phyloP scores from a whole-genome alignment of 768 basidiomycete genomes.

The Rhizopogon rudus region DNA sequence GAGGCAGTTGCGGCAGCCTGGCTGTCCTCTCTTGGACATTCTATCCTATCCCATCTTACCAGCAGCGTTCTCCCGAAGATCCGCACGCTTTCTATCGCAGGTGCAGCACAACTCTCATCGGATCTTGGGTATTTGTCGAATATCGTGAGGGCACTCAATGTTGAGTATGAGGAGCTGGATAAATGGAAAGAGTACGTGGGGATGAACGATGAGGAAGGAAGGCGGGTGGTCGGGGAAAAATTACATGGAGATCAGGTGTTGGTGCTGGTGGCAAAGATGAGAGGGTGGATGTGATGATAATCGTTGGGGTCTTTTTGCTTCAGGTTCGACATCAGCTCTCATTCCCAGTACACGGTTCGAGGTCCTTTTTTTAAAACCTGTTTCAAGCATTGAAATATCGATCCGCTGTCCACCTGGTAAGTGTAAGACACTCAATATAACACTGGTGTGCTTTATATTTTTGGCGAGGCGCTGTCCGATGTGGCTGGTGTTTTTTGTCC shows the following conservation, averaged over 20 bases:
- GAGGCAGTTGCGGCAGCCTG: constrained; percentile 87
- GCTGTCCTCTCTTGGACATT: constrained; percentile 86
- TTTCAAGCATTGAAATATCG: too few relatives aligned
- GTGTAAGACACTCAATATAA: too few relatives aligned
- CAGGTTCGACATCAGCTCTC: background rate
- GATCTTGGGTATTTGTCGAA: constrained; percentile 90
- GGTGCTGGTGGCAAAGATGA: constrained; percentile 25
- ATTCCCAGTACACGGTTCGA: too few relatives aligned
- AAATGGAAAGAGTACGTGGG: constrained; percentile 73
- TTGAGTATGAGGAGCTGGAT: constrained; percentile 76
- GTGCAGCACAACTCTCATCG: constrained; percentile 78
- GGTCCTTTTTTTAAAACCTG: too few relatives aligned
- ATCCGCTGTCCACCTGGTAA: too few relatives aligned
- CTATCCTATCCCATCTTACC: constrained; percentile 73
- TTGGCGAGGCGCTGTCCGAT: too few relatives aligned
- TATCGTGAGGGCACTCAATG: constrained; percentile 86
- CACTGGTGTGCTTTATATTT: too few relatives aligned
- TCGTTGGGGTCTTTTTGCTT: background rate
- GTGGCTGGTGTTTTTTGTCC: too few relatives aligned
- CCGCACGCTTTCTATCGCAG: constrained; percentile 51
- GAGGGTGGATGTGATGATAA: constrained; percentile 20
- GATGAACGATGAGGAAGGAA: constrained; percentile 47
- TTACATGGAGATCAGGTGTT: constrained; percentile 14
- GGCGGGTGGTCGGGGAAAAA: constrained; percentile 12
- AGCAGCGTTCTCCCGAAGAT: constrained; percentile 68